phyloP scores from a whole-genome alignment of 495 filamentous ascomycete genomes.

The Aspergillus incahuasiensis region DNA sequence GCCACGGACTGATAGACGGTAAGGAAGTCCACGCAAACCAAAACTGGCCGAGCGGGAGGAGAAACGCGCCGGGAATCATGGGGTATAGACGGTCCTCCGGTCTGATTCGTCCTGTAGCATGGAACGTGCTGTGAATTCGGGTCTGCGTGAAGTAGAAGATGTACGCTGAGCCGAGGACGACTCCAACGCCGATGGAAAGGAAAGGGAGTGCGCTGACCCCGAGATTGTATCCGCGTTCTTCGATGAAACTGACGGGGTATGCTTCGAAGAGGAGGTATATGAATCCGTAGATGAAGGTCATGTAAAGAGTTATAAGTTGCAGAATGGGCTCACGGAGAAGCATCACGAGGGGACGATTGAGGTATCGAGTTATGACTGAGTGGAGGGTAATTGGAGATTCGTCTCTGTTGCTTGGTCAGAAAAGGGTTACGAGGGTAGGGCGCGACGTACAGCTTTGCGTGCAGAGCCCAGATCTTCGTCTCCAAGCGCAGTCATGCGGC shows the following conservation, averaged over 20 bases:
- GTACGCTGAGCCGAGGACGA: slow-evolving; percentile 41
- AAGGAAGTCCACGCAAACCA: slow-evolving; percentile 53
- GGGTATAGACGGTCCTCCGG: slow-evolving; percentile 50
- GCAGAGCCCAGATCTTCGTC: slow-evolving; percentile 55
- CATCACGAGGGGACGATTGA: slow-evolving; percentile 28
- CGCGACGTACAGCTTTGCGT: slow-evolving; percentile 13
- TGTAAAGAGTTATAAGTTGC: slow-evolving; percentile 33
- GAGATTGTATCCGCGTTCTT: slow-evolving; percentile 40
- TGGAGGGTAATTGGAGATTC: slow-evolving; percentile 17
- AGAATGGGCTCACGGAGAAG: slow-evolving; percentile 37
- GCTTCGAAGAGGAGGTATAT: slow-evolving; percentile 47
- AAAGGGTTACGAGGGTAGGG: neutral
- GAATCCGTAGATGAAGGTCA: slow-evolving; percentile 33
- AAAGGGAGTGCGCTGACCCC: slow-evolving; percentile 48
- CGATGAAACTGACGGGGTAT: slow-evolving; percentile 49
- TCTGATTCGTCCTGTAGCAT: slow-evolving; percentile 19
- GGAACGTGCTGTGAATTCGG: slow-evolving; percentile 19
- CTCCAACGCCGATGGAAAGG: slow-evolving; percentile 49
- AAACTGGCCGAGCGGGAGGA: slow-evolving; percentile 51
- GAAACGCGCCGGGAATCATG: slow-evolving; percentile 45
- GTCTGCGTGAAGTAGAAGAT: slow-evolving; percentile 44
- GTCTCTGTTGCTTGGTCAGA: slow-evolving; percentile 6
- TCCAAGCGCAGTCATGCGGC: slow-evolving; percentile 47
- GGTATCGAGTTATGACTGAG: slow-evolving; percentile 37
- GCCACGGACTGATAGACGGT: slow-evolving; percentile 29